These are phyloP conservation scores for Tillandsia fasciculata DNA, from an alignment of 176 grass and related monocot species.

Conservation along the genomic window DNA sequence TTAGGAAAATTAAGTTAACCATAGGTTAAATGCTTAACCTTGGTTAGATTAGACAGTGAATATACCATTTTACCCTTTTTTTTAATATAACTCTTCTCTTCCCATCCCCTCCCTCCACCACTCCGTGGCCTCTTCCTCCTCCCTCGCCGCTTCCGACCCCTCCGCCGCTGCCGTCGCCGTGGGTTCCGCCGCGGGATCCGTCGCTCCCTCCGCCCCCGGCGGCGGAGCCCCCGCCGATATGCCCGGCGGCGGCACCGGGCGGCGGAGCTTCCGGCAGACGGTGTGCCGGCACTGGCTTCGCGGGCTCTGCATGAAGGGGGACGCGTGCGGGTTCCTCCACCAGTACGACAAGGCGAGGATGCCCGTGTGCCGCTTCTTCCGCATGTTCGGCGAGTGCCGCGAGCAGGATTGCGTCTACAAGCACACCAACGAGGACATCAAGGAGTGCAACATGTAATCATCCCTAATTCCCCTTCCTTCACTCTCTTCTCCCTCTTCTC, in stretches of 20 bases:
- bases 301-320: constrained; percentile 94
- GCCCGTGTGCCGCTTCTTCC: constrained; percentile 99
- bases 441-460: constrained; percentile 93
- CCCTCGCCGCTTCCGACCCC: constrained; percentile 2
- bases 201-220: constrained; percentile 10
- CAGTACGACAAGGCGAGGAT: constrained; percentile 99
- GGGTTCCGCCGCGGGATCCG: constrained; percentile 1
- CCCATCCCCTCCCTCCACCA: too few relatives aligned
- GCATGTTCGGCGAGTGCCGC: constrained; percentile 82
- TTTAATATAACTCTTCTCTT: too few relatives aligned
- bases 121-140: too few relatives aligned
- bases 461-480: not conserved
- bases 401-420: constrained; percentile 94
- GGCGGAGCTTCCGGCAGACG: constrained; percentile 85
- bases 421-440: constrained; percentile 90
- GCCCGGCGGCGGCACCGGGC: constrained; percentile 29
- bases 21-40: too few relatives aligned
- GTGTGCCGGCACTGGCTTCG: constrained; percentile 98
- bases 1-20: too few relatives aligned
- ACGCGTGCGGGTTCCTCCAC: constrained; percentile 89
- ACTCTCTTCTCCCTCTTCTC: too few relatives aligned
- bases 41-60: too few relatives aligned
- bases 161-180: constrained; percentile 8
- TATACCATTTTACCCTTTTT: too few relatives aligned
- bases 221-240: not conserved